Conservation (phyloP, 176 grass and related monocot species). For the Oryza coarctata region DNA sequence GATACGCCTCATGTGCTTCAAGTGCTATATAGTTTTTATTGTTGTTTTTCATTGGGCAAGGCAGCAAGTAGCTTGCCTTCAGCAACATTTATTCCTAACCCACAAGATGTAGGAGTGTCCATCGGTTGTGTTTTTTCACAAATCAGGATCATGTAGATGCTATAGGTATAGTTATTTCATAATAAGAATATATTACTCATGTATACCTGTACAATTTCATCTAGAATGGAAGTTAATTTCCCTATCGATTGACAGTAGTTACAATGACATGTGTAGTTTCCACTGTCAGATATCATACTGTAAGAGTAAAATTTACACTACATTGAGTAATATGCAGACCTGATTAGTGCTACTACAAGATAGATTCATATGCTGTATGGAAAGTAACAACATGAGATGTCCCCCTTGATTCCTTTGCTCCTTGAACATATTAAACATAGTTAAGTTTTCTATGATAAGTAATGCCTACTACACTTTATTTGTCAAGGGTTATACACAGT, state of each 20-base stretch:
- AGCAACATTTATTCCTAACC: background rate
- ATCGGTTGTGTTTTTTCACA: background rate
- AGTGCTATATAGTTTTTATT: background rate
- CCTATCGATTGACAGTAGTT: background rate
- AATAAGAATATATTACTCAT: background rate
- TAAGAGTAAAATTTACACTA: conserved; percentile 8
- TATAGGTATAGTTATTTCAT: background rate
- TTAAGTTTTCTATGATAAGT: background rate
- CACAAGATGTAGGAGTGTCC: background rate
- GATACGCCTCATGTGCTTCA: conserved; percentile 18
- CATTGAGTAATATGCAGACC: conserved; percentile 6
- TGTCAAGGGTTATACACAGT: background rate
- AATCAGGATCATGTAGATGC: conserved; percentile 1
- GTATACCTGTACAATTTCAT: background rate
- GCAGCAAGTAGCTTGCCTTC: background rate
- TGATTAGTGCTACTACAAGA: background rate
- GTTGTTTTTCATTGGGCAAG: background rate
- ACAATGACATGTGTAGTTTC: background rate
- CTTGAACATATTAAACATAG: background rate
- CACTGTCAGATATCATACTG: background rate
- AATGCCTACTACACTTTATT: background rate
- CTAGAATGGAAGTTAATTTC: conserved; percentile 1
- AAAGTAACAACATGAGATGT: conserved; percentile 2
- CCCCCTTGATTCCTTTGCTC: background rate
- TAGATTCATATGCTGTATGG: background rate